These are phyloP conservation scores for Paspalum vaginatum DNA, from an alignment of 176 grass and related monocot genomes.

Conservation along the genomic window DNA sequence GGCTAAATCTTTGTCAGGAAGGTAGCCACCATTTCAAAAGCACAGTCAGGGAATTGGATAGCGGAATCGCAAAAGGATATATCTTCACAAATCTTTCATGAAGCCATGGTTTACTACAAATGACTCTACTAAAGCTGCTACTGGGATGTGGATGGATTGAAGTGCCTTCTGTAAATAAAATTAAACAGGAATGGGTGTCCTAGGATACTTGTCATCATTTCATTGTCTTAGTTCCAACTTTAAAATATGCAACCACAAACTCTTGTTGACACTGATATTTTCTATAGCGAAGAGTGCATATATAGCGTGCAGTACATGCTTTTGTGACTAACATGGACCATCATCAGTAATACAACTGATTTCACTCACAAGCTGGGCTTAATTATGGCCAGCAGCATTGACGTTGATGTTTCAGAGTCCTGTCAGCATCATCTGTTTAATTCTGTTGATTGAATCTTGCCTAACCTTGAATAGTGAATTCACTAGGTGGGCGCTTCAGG, in stretches of 20 bases:
- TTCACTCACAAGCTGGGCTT: neutral
- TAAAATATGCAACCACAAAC: neutral
- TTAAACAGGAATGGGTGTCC: neutral
- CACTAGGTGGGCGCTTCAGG: slow-evolving; percentile 74
- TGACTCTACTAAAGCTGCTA: neutral
- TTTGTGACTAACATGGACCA: neutral
- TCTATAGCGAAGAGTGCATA: neutral
- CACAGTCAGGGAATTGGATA: neutral
- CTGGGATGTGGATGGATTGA: neutral
- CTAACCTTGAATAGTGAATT: slow-evolving; percentile 23
- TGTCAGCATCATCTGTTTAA: neutral
- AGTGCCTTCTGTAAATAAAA: neutral
- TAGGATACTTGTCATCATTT: neutral
- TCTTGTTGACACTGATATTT: neutral
- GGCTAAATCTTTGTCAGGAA: neutral
- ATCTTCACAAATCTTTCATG: neutral
- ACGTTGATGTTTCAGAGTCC: neutral
- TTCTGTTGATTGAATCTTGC: neutral
- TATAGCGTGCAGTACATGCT: neutral
- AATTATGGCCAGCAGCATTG: neutral
- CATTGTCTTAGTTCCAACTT: neutral
- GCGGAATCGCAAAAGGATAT: neutral
- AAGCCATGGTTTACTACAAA: neutral
- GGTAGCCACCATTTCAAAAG: neutral
- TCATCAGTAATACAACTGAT: neutral